Percentiles rank a stretch among this genome's conserved stretches.
phyloP scores from a whole-genome alignment of 495 filamentous ascomycete genomes.

The Paragyromitra xinjiangensis region DNA sequence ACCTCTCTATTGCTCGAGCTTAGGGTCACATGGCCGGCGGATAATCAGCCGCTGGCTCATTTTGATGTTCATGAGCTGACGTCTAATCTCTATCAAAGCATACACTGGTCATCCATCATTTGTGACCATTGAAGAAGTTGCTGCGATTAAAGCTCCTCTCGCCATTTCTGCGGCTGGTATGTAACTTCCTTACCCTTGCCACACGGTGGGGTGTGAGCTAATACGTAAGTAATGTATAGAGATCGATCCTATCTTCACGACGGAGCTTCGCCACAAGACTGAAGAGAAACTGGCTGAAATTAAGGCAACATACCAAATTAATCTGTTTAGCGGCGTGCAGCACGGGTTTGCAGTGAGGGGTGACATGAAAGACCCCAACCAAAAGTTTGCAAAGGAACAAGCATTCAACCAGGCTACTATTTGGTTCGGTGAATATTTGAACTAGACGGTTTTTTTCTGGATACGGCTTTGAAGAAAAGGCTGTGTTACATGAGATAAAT shows the following conservation, averaged over 20 bases:
- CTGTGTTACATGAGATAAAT: slow-evolving; percentile 1
- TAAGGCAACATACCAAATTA: slow-evolving; percentile 79
- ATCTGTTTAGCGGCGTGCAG: slow-evolving; percentile 74
- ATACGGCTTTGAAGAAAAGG: neutral
- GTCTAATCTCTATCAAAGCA: slow-evolving; percentile 59
- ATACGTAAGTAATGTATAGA: slow-evolving; percentile 61
- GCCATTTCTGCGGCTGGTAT: slow-evolving; percentile 77
- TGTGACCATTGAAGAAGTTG: slow-evolving; percentile 78
- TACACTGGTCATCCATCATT: slow-evolving; percentile 81
- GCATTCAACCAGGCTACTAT: slow-evolving; percentile 80
- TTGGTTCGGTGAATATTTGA: slow-evolving; percentile 68
- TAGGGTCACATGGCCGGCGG: neutral
- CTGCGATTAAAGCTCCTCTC: slow-evolving; percentile 73
- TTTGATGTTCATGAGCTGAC: slow-evolving; percentile 21
- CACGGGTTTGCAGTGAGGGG: slow-evolving; percentile 84
- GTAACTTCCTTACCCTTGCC: slow-evolving; percentile 37
- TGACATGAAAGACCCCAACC: slow-evolving; percentile 67
- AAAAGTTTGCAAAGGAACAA: slow-evolving; percentile 84
- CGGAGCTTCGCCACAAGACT: slow-evolving; percentile 72
- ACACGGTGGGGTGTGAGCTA: neutral
- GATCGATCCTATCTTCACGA: slow-evolving; percentile 80
- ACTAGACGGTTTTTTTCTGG: neutral
- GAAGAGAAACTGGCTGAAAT: slow-evolving; percentile 70
- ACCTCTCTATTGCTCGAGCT: neutral
- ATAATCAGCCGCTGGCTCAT: neutral